Conservation (phyloP, 768 basidiomycete species). For the Rossbeevera mucosa region DNA sequence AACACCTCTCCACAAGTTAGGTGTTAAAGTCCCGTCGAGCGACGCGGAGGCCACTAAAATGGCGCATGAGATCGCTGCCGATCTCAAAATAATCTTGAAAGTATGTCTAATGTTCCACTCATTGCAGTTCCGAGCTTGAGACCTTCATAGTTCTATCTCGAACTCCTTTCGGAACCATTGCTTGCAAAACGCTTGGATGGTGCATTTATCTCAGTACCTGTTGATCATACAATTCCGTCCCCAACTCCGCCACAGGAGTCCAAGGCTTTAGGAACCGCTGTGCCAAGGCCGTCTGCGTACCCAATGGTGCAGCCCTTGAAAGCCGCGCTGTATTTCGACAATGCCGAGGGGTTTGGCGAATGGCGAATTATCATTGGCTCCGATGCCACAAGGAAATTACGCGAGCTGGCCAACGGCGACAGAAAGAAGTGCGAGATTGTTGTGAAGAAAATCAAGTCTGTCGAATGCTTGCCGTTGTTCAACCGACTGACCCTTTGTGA, state of each 20-base stretch:
- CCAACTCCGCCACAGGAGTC: neutral
- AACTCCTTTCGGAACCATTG: slow-evolving; percentile 15
- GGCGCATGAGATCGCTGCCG: slow-evolving; percentile 12
- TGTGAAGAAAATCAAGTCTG: slow-evolving; percentile 66
- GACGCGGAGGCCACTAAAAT: slow-evolving; percentile 15
- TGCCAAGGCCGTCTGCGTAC: slow-evolving; percentile 29
- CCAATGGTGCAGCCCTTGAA: slow-evolving; percentile 55
- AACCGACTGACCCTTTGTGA: neutral
- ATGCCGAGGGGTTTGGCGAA: slow-evolving; percentile 54
- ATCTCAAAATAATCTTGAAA: slow-evolving; percentile 28
- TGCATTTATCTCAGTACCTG: slow-evolving; percentile 5
- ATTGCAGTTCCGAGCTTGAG: neutral
- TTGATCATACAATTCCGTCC: neutral
- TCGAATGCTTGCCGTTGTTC: neutral
- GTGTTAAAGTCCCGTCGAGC: slow-evolving; percentile 23
- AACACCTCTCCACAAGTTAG: slow-evolving; percentile 29
- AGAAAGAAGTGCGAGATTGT: slow-evolving; percentile 47
- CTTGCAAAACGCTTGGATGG: slow-evolving; percentile 8
- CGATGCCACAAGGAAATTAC: slow-evolving; percentile 45
- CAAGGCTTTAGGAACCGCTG: neutral
- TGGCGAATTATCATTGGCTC: slow-evolving; percentile 59
- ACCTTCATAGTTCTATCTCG: slow-evolving; percentile 23
- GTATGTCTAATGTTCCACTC: slow-evolving; percentile 12
- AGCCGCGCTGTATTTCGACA: slow-evolving; percentile 57
- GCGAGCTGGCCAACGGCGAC: slow-evolving; percentile 44